Evolutionary conservation across 192 early-diverging fungal genomes (phyloP).

Genomic region (Spinellus fusiger): DNA sequence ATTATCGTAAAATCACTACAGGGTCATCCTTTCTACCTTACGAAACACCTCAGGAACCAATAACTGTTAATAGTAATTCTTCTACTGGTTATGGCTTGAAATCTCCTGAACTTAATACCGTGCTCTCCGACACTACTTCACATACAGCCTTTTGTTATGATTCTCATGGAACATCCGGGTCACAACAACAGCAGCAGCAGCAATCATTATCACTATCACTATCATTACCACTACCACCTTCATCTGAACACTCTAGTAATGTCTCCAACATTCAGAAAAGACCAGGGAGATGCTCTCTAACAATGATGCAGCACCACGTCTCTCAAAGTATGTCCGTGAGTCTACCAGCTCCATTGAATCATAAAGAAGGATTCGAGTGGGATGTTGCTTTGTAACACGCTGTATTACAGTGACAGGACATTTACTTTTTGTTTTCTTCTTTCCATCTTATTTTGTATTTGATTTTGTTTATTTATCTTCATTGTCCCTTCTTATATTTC

Average conservation of each 20-base stretch:
- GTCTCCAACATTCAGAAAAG: no score
- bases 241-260: no score
- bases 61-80: neutral
- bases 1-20: neutral
- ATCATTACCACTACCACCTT: no score
- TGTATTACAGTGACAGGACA: no score
- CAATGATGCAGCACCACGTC: no score
- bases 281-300: no score
- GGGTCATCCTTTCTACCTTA: neutral
- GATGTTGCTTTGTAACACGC: neutral
- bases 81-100: neutral
- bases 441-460: neutral
- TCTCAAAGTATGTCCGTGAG: neutral
- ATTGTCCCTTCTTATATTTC: neutral
- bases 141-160: neutral
- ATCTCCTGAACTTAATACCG: neutral
- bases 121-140: neutral
- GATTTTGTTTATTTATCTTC: constrained; percentile 1
- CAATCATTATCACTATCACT: no score
- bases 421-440: neutral
- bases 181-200: no score
- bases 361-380: neutral
- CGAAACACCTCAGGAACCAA: neutral
- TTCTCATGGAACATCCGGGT: neutral
- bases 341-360: neutral